Conservation (phyloP, 1,284 basidiomycete genomes). For the Takashimella koratensis region DNA sequence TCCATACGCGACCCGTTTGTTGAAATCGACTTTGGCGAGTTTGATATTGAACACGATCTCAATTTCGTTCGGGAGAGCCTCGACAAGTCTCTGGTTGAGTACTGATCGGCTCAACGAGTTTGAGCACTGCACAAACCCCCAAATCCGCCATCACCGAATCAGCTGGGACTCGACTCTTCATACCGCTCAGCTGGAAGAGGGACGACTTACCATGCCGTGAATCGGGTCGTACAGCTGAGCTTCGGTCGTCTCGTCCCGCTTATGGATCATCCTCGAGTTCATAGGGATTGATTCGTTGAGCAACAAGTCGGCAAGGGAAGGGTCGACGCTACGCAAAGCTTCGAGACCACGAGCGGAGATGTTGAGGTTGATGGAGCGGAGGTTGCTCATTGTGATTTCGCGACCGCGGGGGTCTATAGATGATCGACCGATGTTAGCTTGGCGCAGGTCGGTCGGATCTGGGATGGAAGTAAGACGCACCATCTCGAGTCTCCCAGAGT, state of each 20-base stretch:
- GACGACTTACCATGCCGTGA: conserved; percentile 76
- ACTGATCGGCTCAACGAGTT: conserved; percentile 87
- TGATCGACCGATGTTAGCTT: conserved; percentile 5
- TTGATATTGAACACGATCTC: conserved; percentile 75
- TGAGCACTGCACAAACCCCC: conserved; percentile 75
- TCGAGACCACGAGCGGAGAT: conserved; percentile 89
- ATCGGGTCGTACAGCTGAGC: conserved; percentile 79
- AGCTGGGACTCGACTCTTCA: no score
- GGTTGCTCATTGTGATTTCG: conserved; percentile 36
- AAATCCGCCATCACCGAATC: no score
- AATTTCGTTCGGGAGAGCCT: conserved; percentile 59
- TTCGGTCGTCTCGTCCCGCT: conserved; percentile 62
- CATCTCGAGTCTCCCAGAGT: conserved; percentile 82
- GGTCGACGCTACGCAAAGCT: conserved; percentile 76
- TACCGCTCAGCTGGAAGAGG: no score
- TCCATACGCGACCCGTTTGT: conserved; percentile 45
- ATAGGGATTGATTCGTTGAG: conserved; percentile 83
- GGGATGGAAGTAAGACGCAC: conserved; percentile 51
- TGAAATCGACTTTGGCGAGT: conserved; percentile 72
- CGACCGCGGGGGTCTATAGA: conserved; percentile 42
- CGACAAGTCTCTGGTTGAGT: conserved; percentile 79
- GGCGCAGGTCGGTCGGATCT: neutral
- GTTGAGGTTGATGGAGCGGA: conserved; percentile 90
- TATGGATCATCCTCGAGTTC: conserved; percentile 94
- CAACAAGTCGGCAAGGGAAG: conserved; percentile 68